A percentile compares a stretch with the other conserved stretches of the same genome.
These are phyloP conservation scores for Ophiosphaerella narmari DNA, from an alignment of 2,329 filamentous ascomycete species.

Conservation along the genomic window DNA sequence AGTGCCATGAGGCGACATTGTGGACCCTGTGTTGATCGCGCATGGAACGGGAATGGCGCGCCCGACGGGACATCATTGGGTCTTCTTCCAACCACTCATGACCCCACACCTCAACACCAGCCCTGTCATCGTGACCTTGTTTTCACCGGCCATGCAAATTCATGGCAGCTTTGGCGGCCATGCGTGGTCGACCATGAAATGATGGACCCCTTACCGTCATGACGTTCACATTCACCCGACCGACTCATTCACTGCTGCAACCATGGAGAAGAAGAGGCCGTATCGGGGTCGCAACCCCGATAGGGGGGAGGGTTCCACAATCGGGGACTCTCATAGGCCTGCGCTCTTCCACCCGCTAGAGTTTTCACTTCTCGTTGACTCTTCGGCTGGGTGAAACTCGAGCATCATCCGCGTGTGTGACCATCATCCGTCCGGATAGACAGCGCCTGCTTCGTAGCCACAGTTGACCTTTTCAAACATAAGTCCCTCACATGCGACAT, in stretches of 20 bases:
- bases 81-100: background rate
- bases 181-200: background rate
- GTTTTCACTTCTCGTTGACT: no score
- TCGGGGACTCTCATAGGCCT: no score
- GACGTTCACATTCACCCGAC: background rate
- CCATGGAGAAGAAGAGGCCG: no score
- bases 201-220: background rate
- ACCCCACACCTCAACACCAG: background rate
- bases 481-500: background rate
- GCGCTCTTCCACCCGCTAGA: no score
- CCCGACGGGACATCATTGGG: background rate
- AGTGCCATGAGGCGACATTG: background rate
- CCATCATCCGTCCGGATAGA: background rate
- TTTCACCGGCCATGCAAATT: background rate
- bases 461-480: background rate
- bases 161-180: background rate
- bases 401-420: background rate
- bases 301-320: no score
- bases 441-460: background rate
- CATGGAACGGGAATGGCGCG: background rate
- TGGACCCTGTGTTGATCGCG: background rate
- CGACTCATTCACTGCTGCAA: background rate
- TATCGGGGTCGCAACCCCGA: no score
- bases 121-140: background rate
- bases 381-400: no score